Evolutionary conservation across 495 filamentous ascomycete genomes (phyloP).

Genomic region (Bombardia bombarda): DNA sequence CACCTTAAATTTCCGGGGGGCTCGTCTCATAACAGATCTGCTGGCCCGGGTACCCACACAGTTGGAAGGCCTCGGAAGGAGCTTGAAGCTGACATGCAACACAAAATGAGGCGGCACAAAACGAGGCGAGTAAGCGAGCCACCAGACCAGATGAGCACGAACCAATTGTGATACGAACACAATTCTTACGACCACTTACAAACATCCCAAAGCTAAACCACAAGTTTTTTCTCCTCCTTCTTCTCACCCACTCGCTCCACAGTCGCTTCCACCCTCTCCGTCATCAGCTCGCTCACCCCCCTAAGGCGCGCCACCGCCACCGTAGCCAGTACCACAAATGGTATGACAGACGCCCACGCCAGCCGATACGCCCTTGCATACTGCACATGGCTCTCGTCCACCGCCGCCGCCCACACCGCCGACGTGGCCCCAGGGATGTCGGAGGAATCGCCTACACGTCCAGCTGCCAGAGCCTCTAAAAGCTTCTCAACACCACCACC

Average conservation of each 20-base stretch:
- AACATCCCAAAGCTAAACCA: too few species aligned
- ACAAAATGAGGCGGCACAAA: too few species aligned
- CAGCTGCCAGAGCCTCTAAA: slow-evolving; percentile 25
- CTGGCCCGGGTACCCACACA: too few species aligned
- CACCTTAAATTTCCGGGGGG: too few species aligned
- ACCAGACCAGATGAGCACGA: too few species aligned
- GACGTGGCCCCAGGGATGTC: slow-evolving; percentile 27
- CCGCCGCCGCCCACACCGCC: slow-evolving; percentile 28
- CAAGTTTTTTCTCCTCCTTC: not conserved
- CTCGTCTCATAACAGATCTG: too few species aligned
- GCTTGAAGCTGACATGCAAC: too few species aligned
- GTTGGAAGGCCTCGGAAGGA: too few species aligned
- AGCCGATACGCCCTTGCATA: slow-evolving; percentile 39
- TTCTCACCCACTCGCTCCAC: slow-evolving; percentile 21
- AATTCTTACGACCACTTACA: too few species aligned
- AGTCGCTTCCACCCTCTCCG: slow-evolving; percentile 42
- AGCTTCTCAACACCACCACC: slow-evolving; percentile 33
- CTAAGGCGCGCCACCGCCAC: slow-evolving; percentile 36
- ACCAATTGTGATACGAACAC: too few species aligned
- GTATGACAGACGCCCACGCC: slow-evolving; percentile 45
- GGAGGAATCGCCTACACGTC: slow-evolving; percentile 15
- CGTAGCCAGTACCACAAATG: slow-evolving; percentile 44
- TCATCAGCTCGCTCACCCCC: slow-evolving; percentile 43
- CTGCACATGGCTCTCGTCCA: slow-evolving; percentile 29
- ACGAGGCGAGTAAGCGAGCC: too few species aligned